These are phyloP conservation scores for Phalaenopsis aphrodite DNA, from an alignment of 106 monocot species.

Conservation along the genomic window DNA sequence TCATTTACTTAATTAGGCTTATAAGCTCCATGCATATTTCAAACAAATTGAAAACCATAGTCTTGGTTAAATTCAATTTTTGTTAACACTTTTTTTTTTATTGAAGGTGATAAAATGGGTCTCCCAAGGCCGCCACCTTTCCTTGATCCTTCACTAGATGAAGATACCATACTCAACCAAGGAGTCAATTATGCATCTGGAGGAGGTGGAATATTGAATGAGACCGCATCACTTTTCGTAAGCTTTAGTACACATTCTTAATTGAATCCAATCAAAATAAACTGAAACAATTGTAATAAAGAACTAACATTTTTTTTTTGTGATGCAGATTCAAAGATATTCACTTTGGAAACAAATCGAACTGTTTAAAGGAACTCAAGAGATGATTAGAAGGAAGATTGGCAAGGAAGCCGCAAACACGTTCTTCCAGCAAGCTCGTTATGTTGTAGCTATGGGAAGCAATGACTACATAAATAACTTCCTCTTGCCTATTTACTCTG, in stretches of 20 bases:
- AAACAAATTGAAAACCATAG: background rate
- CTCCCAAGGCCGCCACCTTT: conserved; percentile 64
- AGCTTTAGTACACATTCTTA: background rate
- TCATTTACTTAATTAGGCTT: too few species aligned
- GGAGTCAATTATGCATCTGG: conserved; percentile 88
- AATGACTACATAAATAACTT: conserved; percentile 97
- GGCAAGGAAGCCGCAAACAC: conserved; percentile 35
- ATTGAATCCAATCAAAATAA: background rate
- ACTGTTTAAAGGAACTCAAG: conserved; percentile 73
- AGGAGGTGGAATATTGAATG: conserved; percentile 83
- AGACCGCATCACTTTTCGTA: conserved; percentile 69
- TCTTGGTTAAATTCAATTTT: too few species aligned
- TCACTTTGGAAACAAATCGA: conserved; percentile 88
- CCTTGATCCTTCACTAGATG: conserved; percentile 50
- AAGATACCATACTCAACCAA: conserved; percentile 40
- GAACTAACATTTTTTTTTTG: background rate
- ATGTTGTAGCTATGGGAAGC: conserved; percentile 74
- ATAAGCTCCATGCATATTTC: too few species aligned
- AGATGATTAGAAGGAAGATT: conserved; percentile 61
- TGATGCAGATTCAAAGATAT: conserved; percentile 79
- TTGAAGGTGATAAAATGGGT: conserved; percentile 67
- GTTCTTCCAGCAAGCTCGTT: conserved; percentile 57
- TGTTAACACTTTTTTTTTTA: background rate
- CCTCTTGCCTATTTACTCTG: conserved; percentile 61
- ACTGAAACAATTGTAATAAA: background rate